Conservation (phyloP, 257 asterid genomes). For the Cordia subcordata region DNA sequence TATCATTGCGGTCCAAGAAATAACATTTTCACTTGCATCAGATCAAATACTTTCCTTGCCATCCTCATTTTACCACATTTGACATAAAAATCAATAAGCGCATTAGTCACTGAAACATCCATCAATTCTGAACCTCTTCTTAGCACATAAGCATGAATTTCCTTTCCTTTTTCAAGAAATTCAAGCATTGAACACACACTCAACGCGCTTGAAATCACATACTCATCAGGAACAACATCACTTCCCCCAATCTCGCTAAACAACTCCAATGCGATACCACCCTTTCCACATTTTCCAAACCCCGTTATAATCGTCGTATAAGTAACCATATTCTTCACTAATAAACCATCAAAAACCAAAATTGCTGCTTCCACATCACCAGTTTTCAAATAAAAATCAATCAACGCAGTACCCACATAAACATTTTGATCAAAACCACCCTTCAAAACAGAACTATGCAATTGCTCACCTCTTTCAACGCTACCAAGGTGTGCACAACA, state of each 20-base stretch:
- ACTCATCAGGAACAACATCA: constrained; percentile 32
- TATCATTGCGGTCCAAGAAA: constrained; percentile 44
- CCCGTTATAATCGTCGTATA: constrained; percentile 41
- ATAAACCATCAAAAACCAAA: constrained; percentile 29
- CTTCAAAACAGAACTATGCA: constrained; percentile 37
- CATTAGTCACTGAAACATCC: constrained; percentile 25
- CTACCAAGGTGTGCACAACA: constrained; percentile 28
- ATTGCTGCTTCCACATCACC: constrained; percentile 26
- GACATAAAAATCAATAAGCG: constrained; percentile 37
- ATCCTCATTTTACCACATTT: constrained; percentile 33
- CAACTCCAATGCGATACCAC: constrained; percentile 27
- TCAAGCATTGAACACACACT: constrained; percentile 29
- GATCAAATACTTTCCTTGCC: constrained; percentile 27
- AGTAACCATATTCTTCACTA: constrained; percentile 33
- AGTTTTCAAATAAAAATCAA: constrained; percentile 38
- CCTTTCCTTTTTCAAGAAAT: constrained; percentile 35
- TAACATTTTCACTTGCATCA: constrained; percentile 20
- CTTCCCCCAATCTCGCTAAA: constrained; percentile 29
- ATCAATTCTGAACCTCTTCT: constrained; percentile 19
- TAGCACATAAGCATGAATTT: constrained; percentile 39
- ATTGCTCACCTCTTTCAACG: constrained; percentile 23
- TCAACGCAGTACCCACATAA: constrained; percentile 36
- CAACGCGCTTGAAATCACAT: constrained; percentile 34
- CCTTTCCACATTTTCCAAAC: constrained; percentile 25
- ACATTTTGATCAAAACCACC: constrained; percentile 27